Base-by-base conservation (phyloP, 2,329 filamentous ascomycete species). In the Alternaria metachromatica region DNA sequence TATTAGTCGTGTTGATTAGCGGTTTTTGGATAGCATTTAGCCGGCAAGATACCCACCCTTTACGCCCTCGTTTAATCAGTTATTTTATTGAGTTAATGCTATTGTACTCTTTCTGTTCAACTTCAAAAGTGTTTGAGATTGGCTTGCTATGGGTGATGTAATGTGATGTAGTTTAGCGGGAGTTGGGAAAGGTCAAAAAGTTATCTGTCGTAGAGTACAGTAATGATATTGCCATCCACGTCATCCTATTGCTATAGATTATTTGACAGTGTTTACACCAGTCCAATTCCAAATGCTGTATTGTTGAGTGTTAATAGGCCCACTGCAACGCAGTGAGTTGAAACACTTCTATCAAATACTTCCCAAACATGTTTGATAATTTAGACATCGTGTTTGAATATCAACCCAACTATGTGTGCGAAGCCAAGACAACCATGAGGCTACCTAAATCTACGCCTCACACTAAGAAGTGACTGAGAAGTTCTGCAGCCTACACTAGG, bases 11-110 rank as follows among this genome's bases (percentile, higher is more conserved):
- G 53, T 43, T 55, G 49, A 53, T 53, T 53, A 63, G 56, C 51
- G 60, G 56, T 63, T 60, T 53, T 64, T 62, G 62, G 53, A 55
- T 62, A 57, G 54, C 59, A 64, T 64, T 64, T 62, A 64, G 62
- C 62, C 58, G 55, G 62, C 62, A 54, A 62, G 62, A 64, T 63
- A 63, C 57, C 55, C 56, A 60, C 63, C 37, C 49, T 53, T 60
- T 65, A 64, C 60, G 51, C 50, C 45, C 59, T 63, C 56, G 53
- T 56, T 46, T 26, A 51, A 37, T 48, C 45, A 41, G 50, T 60
- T 55, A 43, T 45, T 60, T 60, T 55, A 43, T 45, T 60, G 25
- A 2, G 33, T 37, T 44, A 23, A 30, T 25, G 30, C 37, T 37
- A 15, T 50, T 33, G 23, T 28, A 41, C 23, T 23, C 25, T 57